These are phyloP conservation scores for Gnaphalium uliginosum DNA, from an alignment of 129 eudicot species.

Conservation along the genomic window DNA sequence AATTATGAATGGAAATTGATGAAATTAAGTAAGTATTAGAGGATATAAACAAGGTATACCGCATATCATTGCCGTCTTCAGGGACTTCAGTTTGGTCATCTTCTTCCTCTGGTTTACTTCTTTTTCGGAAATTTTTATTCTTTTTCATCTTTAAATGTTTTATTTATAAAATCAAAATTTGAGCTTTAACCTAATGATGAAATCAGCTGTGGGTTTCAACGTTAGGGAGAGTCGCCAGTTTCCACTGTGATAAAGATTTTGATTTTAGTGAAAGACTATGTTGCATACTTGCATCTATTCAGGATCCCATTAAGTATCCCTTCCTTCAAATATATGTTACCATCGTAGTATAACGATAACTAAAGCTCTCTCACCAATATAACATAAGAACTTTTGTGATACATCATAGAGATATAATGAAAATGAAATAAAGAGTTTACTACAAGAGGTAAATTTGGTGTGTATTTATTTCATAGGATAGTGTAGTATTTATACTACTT, in stretches of 20 bases:
- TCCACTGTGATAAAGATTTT: not conserved
- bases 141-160: slow-evolving; percentile 49
- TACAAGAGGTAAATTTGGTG: no score
- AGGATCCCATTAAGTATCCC: not conserved
- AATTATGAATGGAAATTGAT: not conserved
- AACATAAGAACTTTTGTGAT: no score
- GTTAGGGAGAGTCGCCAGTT: not conserved
- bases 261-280: not conserved
- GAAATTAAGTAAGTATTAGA: not conserved
- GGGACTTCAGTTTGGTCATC: slow-evolving; percentile 34
- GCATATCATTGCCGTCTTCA: slow-evolving; percentile 60
- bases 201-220: slow-evolving; percentile 1
- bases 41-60: slow-evolving; percentile 35
- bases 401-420: no score
- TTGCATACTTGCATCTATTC: not conserved
- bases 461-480: no score
- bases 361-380: no score
- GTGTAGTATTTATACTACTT: no score
- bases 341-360: no score
- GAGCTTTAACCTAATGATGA: not conserved
- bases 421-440: no score
- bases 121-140: slow-evolving; percentile 68
- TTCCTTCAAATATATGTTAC: not conserved
- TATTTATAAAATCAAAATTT: not conserved
- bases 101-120: slow-evolving; percentile 46